phyloP scores from a whole-genome alignment of 768 basidiomycete genomes.

The Tricholoma terreum region DNA sequence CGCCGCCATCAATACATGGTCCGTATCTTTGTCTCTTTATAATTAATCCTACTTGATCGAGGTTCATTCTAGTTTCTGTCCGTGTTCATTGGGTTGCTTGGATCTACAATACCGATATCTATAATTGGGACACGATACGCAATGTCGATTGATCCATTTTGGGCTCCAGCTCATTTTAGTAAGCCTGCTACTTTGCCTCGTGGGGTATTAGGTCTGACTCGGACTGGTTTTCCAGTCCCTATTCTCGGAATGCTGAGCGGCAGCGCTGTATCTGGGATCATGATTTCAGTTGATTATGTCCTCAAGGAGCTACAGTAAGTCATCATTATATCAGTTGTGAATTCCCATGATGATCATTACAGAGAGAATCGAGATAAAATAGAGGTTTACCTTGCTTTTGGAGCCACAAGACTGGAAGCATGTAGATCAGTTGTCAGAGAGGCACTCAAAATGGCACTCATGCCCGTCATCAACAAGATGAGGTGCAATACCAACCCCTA shows the following conservation, averaged over 20 bases:
- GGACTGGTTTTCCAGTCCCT: constrained; percentile 49
- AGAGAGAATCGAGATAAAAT: constrained; percentile 85
- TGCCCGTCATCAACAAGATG: constrained; percentile 85
- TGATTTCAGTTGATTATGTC: constrained; percentile 67
- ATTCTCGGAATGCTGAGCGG: constrained; percentile 87
- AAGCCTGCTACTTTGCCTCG: constrained; percentile 21
- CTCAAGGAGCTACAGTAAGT: constrained; percentile 73
- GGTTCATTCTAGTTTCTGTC: constrained; percentile 54
- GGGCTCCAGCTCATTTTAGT: constrained; percentile 84
- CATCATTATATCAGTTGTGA: background rate
- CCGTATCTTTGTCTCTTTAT: background rate
- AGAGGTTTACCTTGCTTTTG: constrained; percentile 83
- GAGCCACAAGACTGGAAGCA: constrained; percentile 80
- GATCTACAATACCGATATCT: constrained; percentile 77
- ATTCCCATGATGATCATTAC: background rate
- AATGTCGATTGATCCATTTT: constrained; percentile 76
- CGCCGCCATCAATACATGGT: constrained; percentile 76
- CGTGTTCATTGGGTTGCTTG: constrained; percentile 64
- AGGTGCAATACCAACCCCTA: constrained; percentile 42
- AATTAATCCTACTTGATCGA: background rate
- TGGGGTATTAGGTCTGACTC: constrained; percentile 1
- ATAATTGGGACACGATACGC: constrained; percentile 73
- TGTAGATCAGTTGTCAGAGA: constrained; percentile 76
- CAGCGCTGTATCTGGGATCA: constrained; percentile 71
- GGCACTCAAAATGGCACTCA: constrained; percentile 72